A percentile compares a stretch with the other conserved stretches of the same genome.
phyloP scores from a whole-genome alignment of 495 filamentous ascomycete species.

The Talaromyces stipitatus region DNA sequence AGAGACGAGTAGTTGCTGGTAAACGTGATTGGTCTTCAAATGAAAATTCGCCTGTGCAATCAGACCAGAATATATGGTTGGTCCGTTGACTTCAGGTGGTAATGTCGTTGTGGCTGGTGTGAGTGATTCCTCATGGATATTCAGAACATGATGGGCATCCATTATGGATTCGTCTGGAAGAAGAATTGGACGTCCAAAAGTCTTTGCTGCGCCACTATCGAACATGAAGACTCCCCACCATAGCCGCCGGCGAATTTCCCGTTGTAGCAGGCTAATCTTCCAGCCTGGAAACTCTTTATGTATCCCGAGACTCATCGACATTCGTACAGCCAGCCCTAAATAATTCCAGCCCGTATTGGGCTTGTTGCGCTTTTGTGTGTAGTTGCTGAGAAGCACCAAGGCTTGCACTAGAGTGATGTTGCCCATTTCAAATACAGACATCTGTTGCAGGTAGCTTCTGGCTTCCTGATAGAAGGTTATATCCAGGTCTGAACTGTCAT shows the following conservation, averaged over 20 bases:
- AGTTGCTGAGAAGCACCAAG: conserved; percentile 44
- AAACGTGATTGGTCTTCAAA: conserved; percentile 40
- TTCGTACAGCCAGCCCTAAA: conserved; percentile 40
- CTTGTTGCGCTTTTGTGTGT: conserved; percentile 48
- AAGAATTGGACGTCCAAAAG: conserved; percentile 39
- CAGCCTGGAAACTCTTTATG: conserved; percentile 49
- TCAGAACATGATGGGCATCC: conserved; percentile 39
- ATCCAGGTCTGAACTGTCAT: conserved; percentile 41
- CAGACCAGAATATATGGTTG: conserved; percentile 43
- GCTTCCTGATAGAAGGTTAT: conserved; percentile 42
- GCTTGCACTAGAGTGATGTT: conserved; percentile 46
- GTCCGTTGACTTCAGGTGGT: conserved; percentile 32
- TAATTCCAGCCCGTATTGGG: conserved; percentile 52
- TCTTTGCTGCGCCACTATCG: conserved; percentile 40
- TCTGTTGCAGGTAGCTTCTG: conserved; percentile 30
- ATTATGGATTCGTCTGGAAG: conserved; percentile 39
- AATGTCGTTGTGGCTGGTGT: conserved; percentile 33
- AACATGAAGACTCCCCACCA: conserved; percentile 46
- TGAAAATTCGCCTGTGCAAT: conserved; percentile 43
- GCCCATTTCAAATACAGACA: conserved; percentile 42
- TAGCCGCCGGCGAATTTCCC: conserved; percentile 34
- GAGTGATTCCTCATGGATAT: conserved; percentile 40
- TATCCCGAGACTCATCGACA: conserved; percentile 47
- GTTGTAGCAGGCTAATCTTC: conserved; percentile 44
- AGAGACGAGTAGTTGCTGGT: conserved; percentile 38